Conservation (phyloP, 2,329 filamentous ascomycete genomes). For the Monilinia polystroma region DNA sequence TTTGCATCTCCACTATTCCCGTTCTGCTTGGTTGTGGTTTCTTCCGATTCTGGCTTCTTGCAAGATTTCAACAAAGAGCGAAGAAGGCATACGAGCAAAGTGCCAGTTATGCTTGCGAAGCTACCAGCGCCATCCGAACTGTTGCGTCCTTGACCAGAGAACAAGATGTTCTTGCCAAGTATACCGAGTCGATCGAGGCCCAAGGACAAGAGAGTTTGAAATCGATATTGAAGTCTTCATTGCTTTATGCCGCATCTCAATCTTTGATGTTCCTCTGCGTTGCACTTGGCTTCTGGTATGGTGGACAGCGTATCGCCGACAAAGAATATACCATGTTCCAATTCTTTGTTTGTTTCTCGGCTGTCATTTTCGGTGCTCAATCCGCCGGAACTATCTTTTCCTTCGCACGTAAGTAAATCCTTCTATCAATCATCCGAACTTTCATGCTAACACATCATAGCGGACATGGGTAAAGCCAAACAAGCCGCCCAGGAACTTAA, state of each 20-base stretch:
- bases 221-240: conserved; percentile 73
- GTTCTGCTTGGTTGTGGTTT: conserved; percentile 79
- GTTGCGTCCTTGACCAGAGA: conserved; percentile 90
- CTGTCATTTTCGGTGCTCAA: conserved; percentile 88
- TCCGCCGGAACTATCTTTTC: conserved; percentile 87
- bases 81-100: conserved; percentile 78
- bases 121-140: conserved; percentile 89
- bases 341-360: conserved; percentile 88
- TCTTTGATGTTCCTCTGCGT: conserved; percentile 80
- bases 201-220: conserved; percentile 68
- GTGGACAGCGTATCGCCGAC: conserved; percentile 70
- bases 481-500: conserved; percentile 79
- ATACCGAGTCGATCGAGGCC: conserved; percentile 62
- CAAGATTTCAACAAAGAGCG: conserved; percentile 73
- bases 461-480: conserved; percentile 91
- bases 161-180: conserved; percentile 71
- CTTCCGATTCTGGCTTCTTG: conserved; percentile 81
- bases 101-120: conserved; percentile 87
- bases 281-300: conserved; percentile 91
- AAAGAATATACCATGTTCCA: conserved; percentile 75
- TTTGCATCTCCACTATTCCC: conserved; percentile 76
- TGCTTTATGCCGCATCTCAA: conserved; percentile 81
- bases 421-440: background rate
- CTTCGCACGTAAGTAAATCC: conserved; percentile 58
- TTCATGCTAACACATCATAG: conserved; percentile 30